phyloP scores from a whole-genome alignment of 306 rosid genomes.

The Arachis hypogaea region DNA sequence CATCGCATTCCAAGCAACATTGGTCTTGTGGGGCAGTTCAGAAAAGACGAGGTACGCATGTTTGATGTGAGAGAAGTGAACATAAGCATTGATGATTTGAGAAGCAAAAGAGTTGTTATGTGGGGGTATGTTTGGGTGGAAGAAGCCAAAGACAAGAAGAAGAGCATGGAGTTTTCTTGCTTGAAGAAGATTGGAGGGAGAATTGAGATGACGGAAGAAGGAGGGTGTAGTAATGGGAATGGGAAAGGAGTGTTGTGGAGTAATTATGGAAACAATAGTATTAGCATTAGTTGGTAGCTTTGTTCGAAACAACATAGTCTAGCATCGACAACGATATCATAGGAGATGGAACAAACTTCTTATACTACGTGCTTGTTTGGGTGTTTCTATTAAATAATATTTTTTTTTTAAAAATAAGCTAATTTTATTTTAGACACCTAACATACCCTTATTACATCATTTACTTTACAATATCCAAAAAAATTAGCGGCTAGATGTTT shows the following conservation, averaged over 20 bases:
- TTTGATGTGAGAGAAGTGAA: conserved; percentile 42
- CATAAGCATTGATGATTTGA: conserved; percentile 46
- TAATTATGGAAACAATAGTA: not conserved
- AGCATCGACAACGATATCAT: too few species aligned
- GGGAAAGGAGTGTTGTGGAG: conserved; percentile 29
- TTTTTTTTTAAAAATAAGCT: too few species aligned
- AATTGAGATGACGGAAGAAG: conserved; percentile 46
- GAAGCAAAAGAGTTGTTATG: conserved; percentile 34
- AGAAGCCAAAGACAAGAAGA: conserved; percentile 49
- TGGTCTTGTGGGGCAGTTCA: conserved; percentile 39
- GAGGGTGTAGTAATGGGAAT: not conserved
- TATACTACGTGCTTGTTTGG: too few species aligned
- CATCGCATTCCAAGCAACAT: conserved; percentile 50
- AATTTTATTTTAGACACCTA: too few species aligned
- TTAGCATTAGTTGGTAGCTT: not conserved
- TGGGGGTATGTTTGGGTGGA: conserved; percentile 37
- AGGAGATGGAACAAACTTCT: not conserved
- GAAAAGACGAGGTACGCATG: conserved; percentile 38
- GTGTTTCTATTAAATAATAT: too few species aligned
- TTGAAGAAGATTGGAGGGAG: conserved; percentile 45
- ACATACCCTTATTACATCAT: too few species aligned
- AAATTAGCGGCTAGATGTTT: too few species aligned
- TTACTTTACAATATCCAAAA: too few species aligned
- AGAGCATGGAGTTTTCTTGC: conserved; percentile 47
- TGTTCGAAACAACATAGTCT: conserved; percentile 13